Percentiles rank a stretch among this genome's conserved stretches.
Evolutionary conservation across 306 rosid species (phyloP).

Genomic region (Adenanthera pavonina): DNA sequence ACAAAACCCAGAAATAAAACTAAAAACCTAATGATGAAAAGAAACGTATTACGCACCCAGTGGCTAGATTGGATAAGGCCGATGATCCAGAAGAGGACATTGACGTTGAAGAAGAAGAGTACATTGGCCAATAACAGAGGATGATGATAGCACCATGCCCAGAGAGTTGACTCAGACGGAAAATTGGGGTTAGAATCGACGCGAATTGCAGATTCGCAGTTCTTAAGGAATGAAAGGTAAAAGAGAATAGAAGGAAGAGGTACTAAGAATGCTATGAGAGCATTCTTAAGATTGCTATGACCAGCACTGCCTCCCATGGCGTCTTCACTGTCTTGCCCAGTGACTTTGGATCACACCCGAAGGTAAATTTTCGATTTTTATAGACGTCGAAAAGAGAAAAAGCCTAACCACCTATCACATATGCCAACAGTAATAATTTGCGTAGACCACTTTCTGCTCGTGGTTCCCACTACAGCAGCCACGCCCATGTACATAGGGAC

Average conservation of each 20-base stretch:
- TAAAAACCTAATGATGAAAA: neutral
- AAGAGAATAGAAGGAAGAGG: conserved; percentile 83
- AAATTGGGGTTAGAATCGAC: neutral
- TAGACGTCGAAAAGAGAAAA: conserved; percentile 18
- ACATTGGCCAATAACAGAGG: conserved; percentile 74
- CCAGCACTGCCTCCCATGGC: conserved; percentile 42
- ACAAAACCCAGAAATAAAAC: neutral
- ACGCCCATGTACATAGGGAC: conserved; percentile 11
- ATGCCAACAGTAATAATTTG: neutral
- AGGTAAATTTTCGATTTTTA: conserved; percentile 23
- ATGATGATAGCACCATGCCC: conserved; percentile 78
- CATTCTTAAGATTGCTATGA: conserved; percentile 60
- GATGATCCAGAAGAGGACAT: conserved; percentile 84
- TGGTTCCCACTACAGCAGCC: conserved; percentile 35
- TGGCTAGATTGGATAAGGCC: conserved; percentile 70
- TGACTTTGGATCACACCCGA: conserved; percentile 5
- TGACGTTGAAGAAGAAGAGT: conserved; percentile 88
- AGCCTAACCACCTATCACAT: neutral
- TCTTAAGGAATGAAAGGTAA: conserved; percentile 61
- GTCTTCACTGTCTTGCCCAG: neutral
- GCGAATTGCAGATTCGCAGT: conserved; percentile 14
- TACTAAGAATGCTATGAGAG: conserved; percentile 59
- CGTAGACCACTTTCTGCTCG: conserved; percentile 33
- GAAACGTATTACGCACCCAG: conserved; percentile 59
- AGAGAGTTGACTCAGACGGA: conserved; percentile 42